Evolutionary conservation across 768 basidiomycete species (phyloP).

Genomic region (Lentinula boryana): DNA sequence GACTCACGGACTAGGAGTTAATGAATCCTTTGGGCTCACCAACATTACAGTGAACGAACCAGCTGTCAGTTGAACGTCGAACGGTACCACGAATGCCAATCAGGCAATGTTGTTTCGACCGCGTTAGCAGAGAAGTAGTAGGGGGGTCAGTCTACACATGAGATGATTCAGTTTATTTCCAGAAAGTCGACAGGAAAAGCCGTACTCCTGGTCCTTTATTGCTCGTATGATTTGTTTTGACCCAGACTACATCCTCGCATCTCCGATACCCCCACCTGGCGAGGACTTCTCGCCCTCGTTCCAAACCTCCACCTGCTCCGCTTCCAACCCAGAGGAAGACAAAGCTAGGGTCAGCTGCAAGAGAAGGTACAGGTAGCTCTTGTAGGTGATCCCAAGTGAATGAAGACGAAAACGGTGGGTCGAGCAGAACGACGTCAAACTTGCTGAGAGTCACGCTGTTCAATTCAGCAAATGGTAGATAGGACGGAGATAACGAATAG

Average conservation of each 20-base stretch:
- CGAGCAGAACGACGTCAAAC: constrained; percentile 89
- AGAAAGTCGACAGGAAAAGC: constrained; percentile 8
- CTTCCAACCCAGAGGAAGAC: constrained; percentile 95
- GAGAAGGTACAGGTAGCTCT: constrained; percentile 70
- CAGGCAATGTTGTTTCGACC: constrained; percentile 93
- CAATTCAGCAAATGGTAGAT: constrained; percentile 58
- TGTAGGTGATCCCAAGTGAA: constrained; percentile 85
- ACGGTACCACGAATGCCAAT: constrained; percentile 98
- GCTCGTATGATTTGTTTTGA: constrained; percentile 77
- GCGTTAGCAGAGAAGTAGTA: constrained; percentile 77
- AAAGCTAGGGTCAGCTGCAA: constrained; percentile 90
- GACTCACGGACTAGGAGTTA: constrained; percentile 10
- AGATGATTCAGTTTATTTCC: background rate
- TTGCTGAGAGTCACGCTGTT: constrained; percentile 55
- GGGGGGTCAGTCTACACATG: constrained; percentile 68
- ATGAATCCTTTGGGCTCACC: constrained; percentile 42
- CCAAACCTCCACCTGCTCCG: constrained; percentile 85
- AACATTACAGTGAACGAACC: constrained; percentile 98
- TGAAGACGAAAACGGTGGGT: constrained; percentile 83
- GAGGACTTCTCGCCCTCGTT: constrained; percentile 85
- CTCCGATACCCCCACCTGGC: constrained; percentile 92
- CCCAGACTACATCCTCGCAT: constrained; percentile 99
- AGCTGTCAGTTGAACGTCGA: constrained; percentile 86
- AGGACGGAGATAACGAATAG: constrained; percentile 67
- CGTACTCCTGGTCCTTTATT: constrained; percentile 74